Base-by-base conservation (phyloP, 1,139 yeast genomes). In the Yamadazyma friedrichii region DNA sequence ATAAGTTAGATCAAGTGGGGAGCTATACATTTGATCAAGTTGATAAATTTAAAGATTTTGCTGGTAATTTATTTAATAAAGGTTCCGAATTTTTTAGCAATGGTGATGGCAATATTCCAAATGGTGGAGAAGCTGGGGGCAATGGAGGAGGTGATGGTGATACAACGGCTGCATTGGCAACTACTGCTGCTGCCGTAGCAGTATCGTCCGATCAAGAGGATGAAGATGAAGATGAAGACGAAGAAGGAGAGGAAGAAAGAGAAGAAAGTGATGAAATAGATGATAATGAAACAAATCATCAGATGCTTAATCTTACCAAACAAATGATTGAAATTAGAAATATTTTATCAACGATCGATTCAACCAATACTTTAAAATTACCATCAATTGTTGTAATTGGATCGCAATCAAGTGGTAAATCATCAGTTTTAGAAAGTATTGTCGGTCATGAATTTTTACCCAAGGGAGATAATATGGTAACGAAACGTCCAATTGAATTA, bases 351-450 rank as follows among this genome's bases (percentile, higher is more conserved):
- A 81, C 79, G 46, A 80, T 94, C 15, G 95, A 89, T 55, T 84
- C 85, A 46, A 70, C 84, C 4, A 91, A 88, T 32, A 78, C 88
- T 10, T 70, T 93, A 35, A 87, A 84, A 49, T 69, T 94, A 32
- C 98, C 98, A 1, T 86, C 96, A 0, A 94, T 94, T 52, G 98
- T 94, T 13, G 98, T 94, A 1, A 80, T 94, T 50, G 98, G 99
- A 0, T 93, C 98, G 1, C 98, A 94, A 65, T 87, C 96, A 9
- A 88, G 96, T 39, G 99, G 99, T 40, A 91, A 91, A 61, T 87
- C 96, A 0, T 89, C 97, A 0, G 98, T 91, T 1, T 73, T 91
- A 44, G 98, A 91, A 59, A 80, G 96, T 12, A 85, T 91, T 45
- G 98, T 91, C 2, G 98, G 98, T 10, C 95, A 86, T 53, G 96